Conservation (phyloP, 768 basidiomycete genomes). For the Udeniomyces megalosporus region DNA sequence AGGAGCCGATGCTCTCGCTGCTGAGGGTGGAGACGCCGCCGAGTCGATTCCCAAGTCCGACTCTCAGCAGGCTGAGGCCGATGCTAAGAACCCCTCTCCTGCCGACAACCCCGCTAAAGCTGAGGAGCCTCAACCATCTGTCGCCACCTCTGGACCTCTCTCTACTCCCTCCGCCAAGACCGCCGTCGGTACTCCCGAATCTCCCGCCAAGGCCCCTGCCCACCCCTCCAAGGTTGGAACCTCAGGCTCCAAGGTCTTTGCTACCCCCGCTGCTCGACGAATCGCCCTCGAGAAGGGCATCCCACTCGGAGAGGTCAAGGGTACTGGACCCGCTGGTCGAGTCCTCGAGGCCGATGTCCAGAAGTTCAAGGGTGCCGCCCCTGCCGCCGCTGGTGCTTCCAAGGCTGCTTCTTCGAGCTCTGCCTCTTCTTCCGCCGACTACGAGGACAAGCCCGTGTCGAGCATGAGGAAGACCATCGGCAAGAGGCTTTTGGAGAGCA, state of each 20-base stretch:
- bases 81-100: not conserved
- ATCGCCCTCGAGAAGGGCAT: slow-evolving; percentile 88
- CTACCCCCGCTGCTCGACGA: slow-evolving; percentile 89
- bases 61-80: slow-evolving; percentile 29
- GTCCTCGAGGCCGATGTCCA: slow-evolving; percentile 92
- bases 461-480: slow-evolving; percentile 95
- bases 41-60: slow-evolving; percentile 24
- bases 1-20: slow-evolving; percentile 55
- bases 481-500: slow-evolving; percentile 73
- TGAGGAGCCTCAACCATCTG: slow-evolving; percentile 14
- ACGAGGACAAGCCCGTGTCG: slow-evolving; percentile 72
- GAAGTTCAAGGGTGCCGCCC: slow-evolving; percentile 48
- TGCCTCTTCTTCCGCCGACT: slow-evolving; percentile 38
- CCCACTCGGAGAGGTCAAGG: slow-evolving; percentile 75
- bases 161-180: slow-evolving; percentile 46
- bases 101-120: slow-evolving; percentile 26
- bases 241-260: slow-evolving; percentile 44
- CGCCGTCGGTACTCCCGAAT: slow-evolving; percentile 11
- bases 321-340: slow-evolving; percentile 81
- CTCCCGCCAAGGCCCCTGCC: slow-evolving; percentile 19
- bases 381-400: slow-evolving; percentile 32
- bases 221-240: slow-evolving; percentile 20
- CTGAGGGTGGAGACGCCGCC: slow-evolving; percentile 36
- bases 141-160: slow-evolving; percentile 14
- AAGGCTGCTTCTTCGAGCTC: slow-evolving; percentile 29